phyloP scores from a whole-genome alignment of 129 eudicot genomes.

The Apium graveolens region DNA sequence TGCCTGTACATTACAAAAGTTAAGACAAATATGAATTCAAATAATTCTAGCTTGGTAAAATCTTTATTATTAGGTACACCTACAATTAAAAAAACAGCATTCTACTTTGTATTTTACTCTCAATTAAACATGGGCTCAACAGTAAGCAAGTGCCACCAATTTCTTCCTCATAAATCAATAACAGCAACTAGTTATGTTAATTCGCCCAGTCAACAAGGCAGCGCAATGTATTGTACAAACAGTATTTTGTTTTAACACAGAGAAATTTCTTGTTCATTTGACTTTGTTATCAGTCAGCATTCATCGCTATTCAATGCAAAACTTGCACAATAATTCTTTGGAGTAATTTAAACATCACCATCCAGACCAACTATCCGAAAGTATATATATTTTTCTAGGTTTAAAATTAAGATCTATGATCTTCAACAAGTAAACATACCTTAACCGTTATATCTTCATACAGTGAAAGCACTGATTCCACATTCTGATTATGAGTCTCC shows the following conservation, averaged over 20 bases:
- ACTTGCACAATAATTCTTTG: not conserved
- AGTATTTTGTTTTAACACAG: not conserved
- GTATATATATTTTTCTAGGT: not conserved
- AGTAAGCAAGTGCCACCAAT: not conserved
- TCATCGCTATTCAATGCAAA: not conserved
- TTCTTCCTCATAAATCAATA: not conserved
- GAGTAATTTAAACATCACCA: not conserved
- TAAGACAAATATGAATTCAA: not conserved
- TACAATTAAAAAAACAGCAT: not conserved
- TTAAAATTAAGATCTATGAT: not conserved
- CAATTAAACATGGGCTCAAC: not conserved
- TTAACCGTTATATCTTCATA: constrained; percentile 57
- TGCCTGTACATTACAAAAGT: not conserved
- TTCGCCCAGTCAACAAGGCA: not conserved
- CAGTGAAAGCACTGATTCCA: constrained; percentile 81
- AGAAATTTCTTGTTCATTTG: not conserved
- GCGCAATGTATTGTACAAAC: not conserved
- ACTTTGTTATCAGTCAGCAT: not conserved
- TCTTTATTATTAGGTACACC: not conserved
- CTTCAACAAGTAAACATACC: constrained; percentile 36
- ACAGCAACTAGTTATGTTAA: not conserved
- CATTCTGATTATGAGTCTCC: constrained; percentile 81
- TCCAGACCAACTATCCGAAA: not conserved
- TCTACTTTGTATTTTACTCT: not conserved
- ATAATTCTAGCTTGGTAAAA: not conserved